A percentile compares a stretch with the other conserved stretches of the same genome.
Evolutionary conservation across 805 yeast genomes (phyloP).

Genomic region (Saturnispora galanensis): DNA sequence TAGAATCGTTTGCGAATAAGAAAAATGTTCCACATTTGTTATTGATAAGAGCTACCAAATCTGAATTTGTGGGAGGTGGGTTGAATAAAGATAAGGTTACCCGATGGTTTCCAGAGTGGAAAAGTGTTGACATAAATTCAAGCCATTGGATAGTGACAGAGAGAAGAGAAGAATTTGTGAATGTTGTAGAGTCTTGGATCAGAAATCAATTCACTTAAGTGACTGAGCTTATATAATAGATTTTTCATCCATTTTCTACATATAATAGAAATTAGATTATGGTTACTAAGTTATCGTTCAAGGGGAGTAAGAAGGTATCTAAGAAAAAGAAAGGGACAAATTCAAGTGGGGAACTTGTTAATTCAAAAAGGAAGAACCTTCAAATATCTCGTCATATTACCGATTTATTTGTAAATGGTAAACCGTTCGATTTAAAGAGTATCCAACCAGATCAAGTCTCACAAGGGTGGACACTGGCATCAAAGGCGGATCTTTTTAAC

Average conservation of each 20-base stretch:
- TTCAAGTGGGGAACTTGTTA: background rate
- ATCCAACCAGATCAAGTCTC: too few relatives aligned
- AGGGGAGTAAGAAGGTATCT: slow-evolving; percentile 21
- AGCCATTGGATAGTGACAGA: slow-evolving; percentile 94
- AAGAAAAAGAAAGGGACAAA: slow-evolving; percentile 8
- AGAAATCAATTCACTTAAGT: background rate
- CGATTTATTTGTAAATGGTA: too few relatives aligned
- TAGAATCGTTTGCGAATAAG: slow-evolving; percentile 21
- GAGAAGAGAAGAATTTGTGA: slow-evolving; percentile 63
- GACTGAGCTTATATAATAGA: background rate
- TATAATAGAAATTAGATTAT: slow-evolving; percentile 9
- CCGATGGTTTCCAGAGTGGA: slow-evolving; percentile 52
- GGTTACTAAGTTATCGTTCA: slow-evolving; percentile 27
- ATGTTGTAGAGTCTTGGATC: slow-evolving; percentile 42
- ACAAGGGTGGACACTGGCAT: slow-evolving; percentile 25
- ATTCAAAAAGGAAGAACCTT: background rate
- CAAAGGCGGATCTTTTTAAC: slow-evolving; percentile 3
- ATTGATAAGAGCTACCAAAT: slow-evolving; percentile 66
- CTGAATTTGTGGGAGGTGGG: slow-evolving; percentile 29
- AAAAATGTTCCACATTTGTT: slow-evolving; percentile 62
- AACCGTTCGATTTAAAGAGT: too few relatives aligned
- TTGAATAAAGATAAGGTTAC: slow-evolving; percentile 13
- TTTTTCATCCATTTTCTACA: too few relatives aligned
- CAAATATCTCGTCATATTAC: too few relatives aligned
- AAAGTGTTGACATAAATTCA: slow-evolving; percentile 56